Base-by-base conservation (phyloP, 2,329 filamentous ascomycete species). In the Aureobasidium uvarum region DNA sequence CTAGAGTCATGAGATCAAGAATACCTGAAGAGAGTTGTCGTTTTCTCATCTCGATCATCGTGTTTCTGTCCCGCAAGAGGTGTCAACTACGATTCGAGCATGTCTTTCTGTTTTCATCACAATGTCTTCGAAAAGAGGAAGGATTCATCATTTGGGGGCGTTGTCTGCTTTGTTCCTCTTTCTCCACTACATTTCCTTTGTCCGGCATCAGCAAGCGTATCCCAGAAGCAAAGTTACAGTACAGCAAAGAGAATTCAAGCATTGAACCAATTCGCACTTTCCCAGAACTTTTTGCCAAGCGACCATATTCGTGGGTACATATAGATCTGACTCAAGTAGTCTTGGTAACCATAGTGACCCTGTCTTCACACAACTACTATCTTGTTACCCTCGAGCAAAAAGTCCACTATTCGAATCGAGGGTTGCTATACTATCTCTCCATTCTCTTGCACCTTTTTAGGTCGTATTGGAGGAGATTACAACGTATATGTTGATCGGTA, bases 141-240 rank as follows among this genome's bases (percentile, higher is more conserved):
- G 39, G 23, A 10, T 18, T n/a, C 39, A 31, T 31, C 54, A 58
- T 58, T 45, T 58, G 54, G 54, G 33, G 54, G 54, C 38, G 54
- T 58, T 55, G 14, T 55, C 36, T 55, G 33, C 20, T 58, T 45
- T 31, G 41, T n/a, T 31, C 31, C 52, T 39, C 23, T 20, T 33
- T 45, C 45, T 20, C 25, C 18, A 38, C 13, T 14, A 13, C 20
- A 18, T 45, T 45, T 58, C 54, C 54, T 58, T 45, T 58, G 54
- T 58, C 25, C 33, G 39, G 54, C 54, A 58, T 58, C 54, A 58
- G 54, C 54, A 58, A 58, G 54, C 54, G 54, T 58, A 58, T 58
- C 39, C 54, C 54, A 58, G 54, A 58, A 58, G 54, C 39, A 45
- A 58, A 23, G 36, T 41, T 36, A 41, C 28, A 55, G 36, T 55